These are phyloP conservation scores for Stropharia rugosoannulata DNA, from an alignment of 768 basidiomycete genomes.

Conservation along the genomic window DNA sequence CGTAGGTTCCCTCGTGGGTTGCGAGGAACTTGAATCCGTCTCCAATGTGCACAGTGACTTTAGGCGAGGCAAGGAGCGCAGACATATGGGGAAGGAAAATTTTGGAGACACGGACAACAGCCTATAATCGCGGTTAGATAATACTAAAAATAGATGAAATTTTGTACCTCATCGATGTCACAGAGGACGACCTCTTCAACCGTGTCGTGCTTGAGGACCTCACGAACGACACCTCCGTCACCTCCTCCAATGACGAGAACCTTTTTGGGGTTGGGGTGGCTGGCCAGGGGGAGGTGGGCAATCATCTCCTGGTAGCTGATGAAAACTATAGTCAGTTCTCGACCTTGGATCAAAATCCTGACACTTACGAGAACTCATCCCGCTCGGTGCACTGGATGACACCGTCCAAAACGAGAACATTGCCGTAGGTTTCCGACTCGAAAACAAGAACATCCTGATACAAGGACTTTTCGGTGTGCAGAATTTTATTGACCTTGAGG, in stretches of 20 bases:
- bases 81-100: slow-evolving; percentile 94
- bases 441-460: slow-evolving; percentile 99
- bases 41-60: slow-evolving; percentile 84
- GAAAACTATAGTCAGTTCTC: neutral
- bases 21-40: slow-evolving; percentile 97
- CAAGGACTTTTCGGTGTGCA: slow-evolving; percentile 89
- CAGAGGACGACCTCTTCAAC: slow-evolving; percentile 93
- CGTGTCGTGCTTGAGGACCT: slow-evolving; percentile 90
- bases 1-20: slow-evolving; percentile 84
- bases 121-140: slow-evolving; percentile 42
- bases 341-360: neutral
- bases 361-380: slow-evolving; percentile 93
- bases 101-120: slow-evolving; percentile 94
- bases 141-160: neutral
- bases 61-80: slow-evolving; percentile 70
- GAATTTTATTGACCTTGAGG: slow-evolving; percentile 91
- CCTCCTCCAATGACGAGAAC: slow-evolving; percentile 98
- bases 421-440: slow-evolving; percentile 94
- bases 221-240: slow-evolving; percentile 96
- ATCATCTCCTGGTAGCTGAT: slow-evolving; percentile 98
- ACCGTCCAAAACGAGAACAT: slow-evolving; percentile 93
- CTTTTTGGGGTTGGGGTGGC: slow-evolving; percentile 93
- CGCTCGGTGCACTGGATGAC: slow-evolving; percentile 97
- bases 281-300: slow-evolving; percentile 92
- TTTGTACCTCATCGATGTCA: slow-evolving; percentile 90